Percentiles rank a stretch among this genome's conserved stretches.
These are phyloP conservation scores for Komagataella phaffii DNA, from an alignment of 805 yeast genomes.

Conservation along the genomic window DNA sequence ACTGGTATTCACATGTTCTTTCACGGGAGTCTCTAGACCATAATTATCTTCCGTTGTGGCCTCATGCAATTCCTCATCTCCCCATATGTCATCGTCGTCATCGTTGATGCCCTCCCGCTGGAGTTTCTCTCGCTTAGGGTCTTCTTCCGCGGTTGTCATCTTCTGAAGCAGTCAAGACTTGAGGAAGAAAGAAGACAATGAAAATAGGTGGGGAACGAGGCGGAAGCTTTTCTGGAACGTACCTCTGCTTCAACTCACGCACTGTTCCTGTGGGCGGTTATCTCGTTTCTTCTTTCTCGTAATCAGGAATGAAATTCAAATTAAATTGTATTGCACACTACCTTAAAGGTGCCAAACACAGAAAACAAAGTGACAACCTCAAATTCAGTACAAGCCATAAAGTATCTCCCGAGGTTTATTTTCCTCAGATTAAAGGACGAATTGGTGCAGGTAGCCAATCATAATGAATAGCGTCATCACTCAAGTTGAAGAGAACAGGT, in stretches of 20 bases:
- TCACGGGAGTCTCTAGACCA: not conserved
- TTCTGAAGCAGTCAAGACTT: too few relatives aligned
- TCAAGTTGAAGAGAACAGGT: slow-evolving; percentile 19
- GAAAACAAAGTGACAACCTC: not conserved
- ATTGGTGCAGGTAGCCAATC: not conserved
- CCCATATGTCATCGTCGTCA: not conserved
- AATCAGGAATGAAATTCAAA: not conserved
- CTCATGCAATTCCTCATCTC: not conserved
- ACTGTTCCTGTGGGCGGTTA: not conserved
- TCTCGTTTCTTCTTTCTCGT: not conserved
- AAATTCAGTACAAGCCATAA: not conserved
- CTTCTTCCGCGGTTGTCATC: not conserved
- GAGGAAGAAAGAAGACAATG: too few relatives aligned
- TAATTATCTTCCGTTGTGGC: not conserved
- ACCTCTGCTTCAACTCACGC: not conserved
- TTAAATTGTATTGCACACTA: not conserved
- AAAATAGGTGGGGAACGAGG: too few relatives aligned
- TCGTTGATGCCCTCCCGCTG: not conserved
- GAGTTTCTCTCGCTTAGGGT: not conserved
- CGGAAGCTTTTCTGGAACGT: not conserved
- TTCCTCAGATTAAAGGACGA: not conserved
- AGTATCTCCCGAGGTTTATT: not conserved
- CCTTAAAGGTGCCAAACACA: not conserved
- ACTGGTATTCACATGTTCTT: not conserved
- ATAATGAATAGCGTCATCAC: slow-evolving; percentile 38